These are phyloP conservation scores for Blastosporella zonata DNA, from an alignment of 1,284 basidiomycete species.

Conservation along the genomic window DNA sequence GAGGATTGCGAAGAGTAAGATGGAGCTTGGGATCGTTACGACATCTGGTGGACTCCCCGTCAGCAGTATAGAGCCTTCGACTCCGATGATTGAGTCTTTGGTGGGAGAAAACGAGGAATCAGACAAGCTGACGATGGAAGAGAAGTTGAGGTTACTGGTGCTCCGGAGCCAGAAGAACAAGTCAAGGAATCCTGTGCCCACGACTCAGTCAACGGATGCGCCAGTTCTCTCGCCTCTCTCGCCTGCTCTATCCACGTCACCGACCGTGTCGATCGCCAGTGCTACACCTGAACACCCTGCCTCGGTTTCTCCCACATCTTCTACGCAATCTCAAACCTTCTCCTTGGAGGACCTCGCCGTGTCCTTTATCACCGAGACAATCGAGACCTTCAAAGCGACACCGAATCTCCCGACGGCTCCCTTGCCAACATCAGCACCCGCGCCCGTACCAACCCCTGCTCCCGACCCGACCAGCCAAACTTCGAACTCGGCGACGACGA, in stretches of 20 bases:
- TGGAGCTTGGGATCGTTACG: slow-evolving; percentile 28
- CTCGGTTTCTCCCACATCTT: slow-evolving; percentile 13
- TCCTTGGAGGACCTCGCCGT: slow-evolving; percentile 48
- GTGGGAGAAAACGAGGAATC: slow-evolving; percentile 1
- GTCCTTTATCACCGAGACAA: slow-evolving; percentile 54
- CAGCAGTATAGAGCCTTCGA: not conserved
- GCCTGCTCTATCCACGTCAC: slow-evolving; percentile 1
- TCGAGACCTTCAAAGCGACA: slow-evolving; percentile 36
- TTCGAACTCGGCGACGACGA: slow-evolving; percentile 6
- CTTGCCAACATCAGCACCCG: not conserved
- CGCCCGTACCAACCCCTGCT: not conserved
- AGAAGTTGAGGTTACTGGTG: slow-evolving; percentile 38
- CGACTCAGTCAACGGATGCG: slow-evolving; percentile 2
- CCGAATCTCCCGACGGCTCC: slow-evolving; percentile 10
- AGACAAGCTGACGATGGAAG: slow-evolving; percentile 34
- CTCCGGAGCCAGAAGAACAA: slow-evolving; percentile 37
- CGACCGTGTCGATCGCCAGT: not conserved
- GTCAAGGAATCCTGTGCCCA: slow-evolving; percentile 12
- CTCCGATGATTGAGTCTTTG: slow-evolving; percentile 3
- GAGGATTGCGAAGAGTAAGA: slow-evolving; percentile 34
- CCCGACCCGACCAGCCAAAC: slow-evolving; percentile 7
- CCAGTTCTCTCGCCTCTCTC: not conserved
- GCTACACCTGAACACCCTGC: not conserved
- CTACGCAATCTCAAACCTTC: slow-evolving; percentile 16
- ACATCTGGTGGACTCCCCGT: slow-evolving; percentile 2